phyloP scores from a whole-genome alignment of 73 alveolate species.

The Chromera velia region DNA sequence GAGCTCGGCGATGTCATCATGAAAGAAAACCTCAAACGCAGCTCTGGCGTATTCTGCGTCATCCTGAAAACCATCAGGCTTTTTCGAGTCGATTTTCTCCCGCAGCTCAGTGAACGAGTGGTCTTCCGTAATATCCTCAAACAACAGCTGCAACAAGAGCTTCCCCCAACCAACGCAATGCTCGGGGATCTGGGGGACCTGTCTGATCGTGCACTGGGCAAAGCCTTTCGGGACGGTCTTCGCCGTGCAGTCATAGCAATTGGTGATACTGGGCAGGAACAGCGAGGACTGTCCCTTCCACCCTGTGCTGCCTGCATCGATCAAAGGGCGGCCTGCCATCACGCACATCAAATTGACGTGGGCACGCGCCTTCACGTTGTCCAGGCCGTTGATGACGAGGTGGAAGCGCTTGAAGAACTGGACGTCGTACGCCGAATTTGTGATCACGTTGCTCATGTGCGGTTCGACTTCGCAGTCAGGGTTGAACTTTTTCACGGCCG shows the following conservation, averaged over 20 bases:
- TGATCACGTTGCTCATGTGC: conserved; percentile 7
- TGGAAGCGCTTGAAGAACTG: conserved; percentile 66
- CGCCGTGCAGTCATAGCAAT: conserved; percentile 74
- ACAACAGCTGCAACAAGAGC: conserved; percentile 64
- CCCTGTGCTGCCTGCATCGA: conserved; percentile 84
- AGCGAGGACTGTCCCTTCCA: conserved; percentile 50
- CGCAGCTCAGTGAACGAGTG: too few relatives aligned
- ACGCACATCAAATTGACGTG: conserved; percentile 73
- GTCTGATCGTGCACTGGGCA: conserved; percentile 87
- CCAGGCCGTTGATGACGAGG: conserved; percentile 78
- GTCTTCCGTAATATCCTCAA: too few relatives aligned
- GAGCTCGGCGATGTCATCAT: too few relatives aligned
- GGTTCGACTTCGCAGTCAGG: conserved; percentile 21
- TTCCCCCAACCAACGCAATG: conserved; percentile 94
- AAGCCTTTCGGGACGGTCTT: conserved; percentile 50
- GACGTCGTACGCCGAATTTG: conserved; percentile 49
- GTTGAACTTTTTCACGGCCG: conserved; percentile 48
- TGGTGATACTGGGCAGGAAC: conserved; percentile 59
- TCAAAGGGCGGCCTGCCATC: conserved; percentile 61
- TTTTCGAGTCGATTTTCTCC: too few relatives aligned
- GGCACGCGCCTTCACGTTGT: conserved; percentile 81
- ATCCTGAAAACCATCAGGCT: too few relatives aligned
- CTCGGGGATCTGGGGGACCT: conserved; percentile 68
- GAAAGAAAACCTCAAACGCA: too few relatives aligned
- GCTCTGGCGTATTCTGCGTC: too few relatives aligned